phyloP scores from a whole-genome alignment of 208 protist species.

The Sergeia podlipaevii region DNA sequence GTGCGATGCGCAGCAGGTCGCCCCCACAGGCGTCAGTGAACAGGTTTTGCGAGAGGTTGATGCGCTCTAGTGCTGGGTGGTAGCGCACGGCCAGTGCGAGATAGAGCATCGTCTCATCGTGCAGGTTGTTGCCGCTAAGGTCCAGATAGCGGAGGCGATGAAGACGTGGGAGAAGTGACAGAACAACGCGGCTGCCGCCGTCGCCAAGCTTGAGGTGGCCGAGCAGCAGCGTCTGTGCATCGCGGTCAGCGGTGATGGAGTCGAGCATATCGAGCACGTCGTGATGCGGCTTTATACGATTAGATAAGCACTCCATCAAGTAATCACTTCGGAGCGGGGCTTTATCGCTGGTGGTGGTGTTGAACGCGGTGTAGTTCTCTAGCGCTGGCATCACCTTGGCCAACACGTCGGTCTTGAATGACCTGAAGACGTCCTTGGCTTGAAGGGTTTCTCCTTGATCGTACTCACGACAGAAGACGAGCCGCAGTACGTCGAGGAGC shows the following conservation, averaged over 20 bases:
- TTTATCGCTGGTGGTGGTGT: slow-evolving; percentile 11
- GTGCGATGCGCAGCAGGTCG: slow-evolving; percentile 30
- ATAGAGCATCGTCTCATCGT: slow-evolving; percentile 24
- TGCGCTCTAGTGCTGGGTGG: slow-evolving; percentile 38
- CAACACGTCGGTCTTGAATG: slow-evolving; percentile 31
- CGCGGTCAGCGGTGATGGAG: slow-evolving; percentile 4
- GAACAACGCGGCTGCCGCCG: slow-evolving; percentile 26
- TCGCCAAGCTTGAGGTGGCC: slow-evolving; percentile 33
- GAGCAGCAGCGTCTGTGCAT: slow-evolving; percentile 23
- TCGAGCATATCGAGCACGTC: slow-evolving; percentile 27
- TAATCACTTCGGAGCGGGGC: slow-evolving; percentile 55
- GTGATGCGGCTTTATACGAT: slow-evolving; percentile 35
- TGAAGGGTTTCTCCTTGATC: slow-evolving; percentile 8
- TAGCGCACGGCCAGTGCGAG: slow-evolving; percentile 18
- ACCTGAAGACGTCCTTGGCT: slow-evolving; percentile 18
- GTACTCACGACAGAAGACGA: slow-evolving; percentile 66
- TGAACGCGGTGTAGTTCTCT: slow-evolving; percentile 29
- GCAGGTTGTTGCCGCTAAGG: slow-evolving; percentile 49
- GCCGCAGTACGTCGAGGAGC: slow-evolving; percentile 32
- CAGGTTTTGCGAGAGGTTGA: slow-evolving; percentile 59
- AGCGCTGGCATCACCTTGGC: slow-evolving; percentile 20
- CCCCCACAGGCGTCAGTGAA: slow-evolving; percentile 28
- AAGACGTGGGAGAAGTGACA: slow-evolving; percentile 44
- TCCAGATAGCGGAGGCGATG: slow-evolving; percentile 46
- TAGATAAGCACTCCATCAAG: slow-evolving; percentile 43